These are phyloP conservation scores for Avena eriantha DNA, from an alignment of 176 grass and related monocot genomes.

Conservation along the genomic window DNA sequence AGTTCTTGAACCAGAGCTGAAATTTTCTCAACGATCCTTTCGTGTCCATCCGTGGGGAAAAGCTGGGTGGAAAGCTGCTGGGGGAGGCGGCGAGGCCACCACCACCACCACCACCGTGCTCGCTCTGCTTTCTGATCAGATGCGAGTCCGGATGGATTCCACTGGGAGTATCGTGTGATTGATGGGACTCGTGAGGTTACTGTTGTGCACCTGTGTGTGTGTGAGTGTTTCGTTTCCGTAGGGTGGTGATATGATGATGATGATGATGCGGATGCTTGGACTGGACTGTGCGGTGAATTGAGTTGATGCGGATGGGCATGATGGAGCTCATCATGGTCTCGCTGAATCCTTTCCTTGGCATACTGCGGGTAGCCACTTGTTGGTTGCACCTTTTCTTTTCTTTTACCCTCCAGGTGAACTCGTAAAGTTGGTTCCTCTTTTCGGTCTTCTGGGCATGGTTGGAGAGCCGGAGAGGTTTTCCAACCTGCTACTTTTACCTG, in stretches of 20 bases:
- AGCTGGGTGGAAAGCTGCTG: background rate
- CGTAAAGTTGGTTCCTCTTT: background rate
- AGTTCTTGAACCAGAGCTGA: slow-evolving; percentile 29
- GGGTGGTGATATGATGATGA: slow-evolving; percentile 27
- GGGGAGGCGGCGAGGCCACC: background rate
- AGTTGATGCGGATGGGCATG: background rate
- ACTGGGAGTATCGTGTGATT: background rate
- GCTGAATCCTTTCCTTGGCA: slow-evolving; percentile 1
- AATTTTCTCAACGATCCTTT: background rate
- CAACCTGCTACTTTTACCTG: background rate
- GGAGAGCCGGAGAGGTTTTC: background rate
- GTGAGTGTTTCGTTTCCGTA: background rate
- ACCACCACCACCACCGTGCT: no score
- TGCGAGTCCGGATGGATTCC: background rate
- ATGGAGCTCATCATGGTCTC: slow-evolving; percentile 11
- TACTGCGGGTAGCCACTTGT: background rate
- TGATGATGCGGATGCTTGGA: background rate
- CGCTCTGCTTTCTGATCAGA: background rate
- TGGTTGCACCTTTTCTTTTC: background rate
- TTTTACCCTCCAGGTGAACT: slow-evolving; percentile 8
- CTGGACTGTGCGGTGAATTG: background rate
- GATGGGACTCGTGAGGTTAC: background rate
- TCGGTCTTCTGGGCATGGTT: background rate
- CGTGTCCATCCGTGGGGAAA: background rate
- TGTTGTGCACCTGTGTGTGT: slow-evolving; percentile 9